A percentile compares a stretch with the other conserved stretches of the same genome.
phyloP scores from a whole-genome alignment of 2,329 filamentous ascomycete genomes.

The Endothia cerciana region DNA sequence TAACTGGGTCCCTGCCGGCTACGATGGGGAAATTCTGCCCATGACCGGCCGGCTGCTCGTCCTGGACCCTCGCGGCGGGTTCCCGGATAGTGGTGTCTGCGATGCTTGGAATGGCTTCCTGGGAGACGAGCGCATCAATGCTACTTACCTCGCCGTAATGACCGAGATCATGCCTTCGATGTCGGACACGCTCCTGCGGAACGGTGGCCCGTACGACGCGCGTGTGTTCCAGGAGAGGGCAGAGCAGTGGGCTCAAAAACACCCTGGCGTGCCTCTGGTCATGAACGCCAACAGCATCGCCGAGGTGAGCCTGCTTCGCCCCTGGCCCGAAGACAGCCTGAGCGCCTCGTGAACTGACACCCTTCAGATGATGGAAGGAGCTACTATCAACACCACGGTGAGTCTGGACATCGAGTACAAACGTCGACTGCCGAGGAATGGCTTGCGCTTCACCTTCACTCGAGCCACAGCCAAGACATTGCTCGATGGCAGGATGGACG shows the following conservation, averaged over 20 bases:
- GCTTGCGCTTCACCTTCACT: conserved; percentile 33
- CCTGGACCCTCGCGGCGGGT: conserved; percentile 33
- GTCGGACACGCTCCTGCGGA: conserved; percentile 36
- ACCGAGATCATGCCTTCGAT: conserved; percentile 36
- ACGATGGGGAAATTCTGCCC: conserved; percentile 33
- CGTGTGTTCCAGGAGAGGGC: conserved; percentile 24
- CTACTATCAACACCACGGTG: conserved; percentile 31
- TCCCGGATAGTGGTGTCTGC: conserved; percentile 30
- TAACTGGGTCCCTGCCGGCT: conserved; percentile 33
- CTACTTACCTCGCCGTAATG: conserved; percentile 35
- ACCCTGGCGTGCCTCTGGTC: conserved; percentile 32
- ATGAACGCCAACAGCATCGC: conserved; percentile 28
- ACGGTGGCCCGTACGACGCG: conserved; percentile 35
- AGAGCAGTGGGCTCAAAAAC: conserved; percentile 32
- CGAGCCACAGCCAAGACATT: conserved; percentile 33
- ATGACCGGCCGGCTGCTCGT: conserved; percentile 29
- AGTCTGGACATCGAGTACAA: conserved; percentile 38
- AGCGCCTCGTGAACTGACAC: not conserved
- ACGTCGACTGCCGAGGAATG: conserved; percentile 31
- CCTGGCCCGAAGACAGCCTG: too few species aligned
- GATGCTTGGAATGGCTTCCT: conserved; percentile 35
- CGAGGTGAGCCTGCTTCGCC: conserved; percentile 28
- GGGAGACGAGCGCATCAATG: conserved; percentile 32
- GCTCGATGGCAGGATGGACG: conserved; percentile 32
- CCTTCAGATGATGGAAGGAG: conserved; percentile 4